These are phyloP conservation scores for Domatiomyces catenatus DNA, from an alignment of 2,329 filamentous ascomycete species.

Conservation along the genomic window DNA sequence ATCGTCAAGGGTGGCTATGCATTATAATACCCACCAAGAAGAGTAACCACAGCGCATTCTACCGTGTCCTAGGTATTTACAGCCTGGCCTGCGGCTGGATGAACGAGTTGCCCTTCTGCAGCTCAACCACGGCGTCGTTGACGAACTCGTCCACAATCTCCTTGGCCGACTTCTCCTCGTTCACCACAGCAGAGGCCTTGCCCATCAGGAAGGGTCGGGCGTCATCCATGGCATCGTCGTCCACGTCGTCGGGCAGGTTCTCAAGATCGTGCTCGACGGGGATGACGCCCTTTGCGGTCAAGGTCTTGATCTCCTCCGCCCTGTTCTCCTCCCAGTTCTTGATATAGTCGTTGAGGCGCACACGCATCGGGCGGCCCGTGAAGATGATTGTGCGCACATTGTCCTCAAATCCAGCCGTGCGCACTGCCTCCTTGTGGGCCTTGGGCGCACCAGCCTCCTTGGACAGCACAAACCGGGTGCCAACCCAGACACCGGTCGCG, in stretches of 20 bases:
- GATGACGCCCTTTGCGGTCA: constrained; percentile 76
- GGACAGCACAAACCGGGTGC: constrained; percentile 84
- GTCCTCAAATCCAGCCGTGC: constrained; percentile 83
- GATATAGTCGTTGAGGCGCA: constrained; percentile 89
- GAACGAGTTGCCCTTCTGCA: constrained; percentile 52
- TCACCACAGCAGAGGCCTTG: constrained; percentile 85
- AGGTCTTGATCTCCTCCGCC: constrained; percentile 73
- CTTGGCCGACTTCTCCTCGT: constrained; percentile 83
- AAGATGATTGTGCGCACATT: constrained; percentile 97
- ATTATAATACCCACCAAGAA: background rate
- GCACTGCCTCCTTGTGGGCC: constrained; percentile 88
- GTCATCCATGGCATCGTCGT: constrained; percentile 82
- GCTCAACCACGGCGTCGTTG: constrained; percentile 54
- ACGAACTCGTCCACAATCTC: constrained; percentile 91
- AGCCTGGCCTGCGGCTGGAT: constrained; percentile 45
- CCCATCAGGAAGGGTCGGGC: constrained; percentile 90
- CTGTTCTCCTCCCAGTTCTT: constrained; percentile 92
- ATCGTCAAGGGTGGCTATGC: background rate
- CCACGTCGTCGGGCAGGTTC: constrained; percentile 53
- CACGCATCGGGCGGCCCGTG: constrained; percentile 86
- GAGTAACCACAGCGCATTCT: background rate
- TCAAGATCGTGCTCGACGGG: constrained; percentile 92
- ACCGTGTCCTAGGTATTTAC: constrained; percentile 28
- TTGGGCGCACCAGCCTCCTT: constrained; percentile 90
- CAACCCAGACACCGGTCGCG: constrained; percentile 85